Evolutionary conservation across 1,139 yeast species (phyloP).

Genomic region (Magnusiomyces fungicola): DNA sequence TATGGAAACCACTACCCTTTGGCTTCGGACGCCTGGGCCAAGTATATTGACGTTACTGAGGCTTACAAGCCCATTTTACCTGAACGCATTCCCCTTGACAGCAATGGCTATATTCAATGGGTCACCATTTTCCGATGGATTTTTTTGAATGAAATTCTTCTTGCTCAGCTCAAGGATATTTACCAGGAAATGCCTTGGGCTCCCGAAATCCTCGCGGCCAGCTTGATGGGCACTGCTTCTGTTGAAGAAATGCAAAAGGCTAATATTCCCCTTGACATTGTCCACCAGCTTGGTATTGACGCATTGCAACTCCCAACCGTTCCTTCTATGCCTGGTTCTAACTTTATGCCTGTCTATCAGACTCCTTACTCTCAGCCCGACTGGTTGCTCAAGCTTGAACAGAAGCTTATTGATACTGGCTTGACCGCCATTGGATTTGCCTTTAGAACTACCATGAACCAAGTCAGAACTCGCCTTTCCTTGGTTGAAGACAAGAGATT

Average conservation of each 20-base stretch:
- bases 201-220: neutral
- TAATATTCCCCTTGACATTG: neutral
- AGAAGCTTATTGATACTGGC: neutral
- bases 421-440: neutral
- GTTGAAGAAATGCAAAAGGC: neutral
- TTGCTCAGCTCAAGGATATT: neutral
- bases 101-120: neutral
- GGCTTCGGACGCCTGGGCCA: constrained; percentile 20
- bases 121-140: neutral
- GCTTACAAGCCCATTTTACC: constrained; percentile 13
- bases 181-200: constrained; percentile 1
- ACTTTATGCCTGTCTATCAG: neutral
- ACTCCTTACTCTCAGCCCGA: neutral
- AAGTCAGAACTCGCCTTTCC: neutral
- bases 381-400: neutral
- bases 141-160: neutral
- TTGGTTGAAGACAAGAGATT: neutral
- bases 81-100: neutral
- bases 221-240: neutral
- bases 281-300: neutral
- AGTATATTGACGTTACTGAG: constrained; percentile 22
- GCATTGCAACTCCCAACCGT: neutral
- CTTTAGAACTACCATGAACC: neutral
- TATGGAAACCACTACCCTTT: constrained; percentile 21
- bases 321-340: neutral